These are phyloP conservation scores for Pseudotulostoma volvatum DNA, from an alignment of 495 filamentous ascomycete genomes.

Conservation along the genomic window DNA sequence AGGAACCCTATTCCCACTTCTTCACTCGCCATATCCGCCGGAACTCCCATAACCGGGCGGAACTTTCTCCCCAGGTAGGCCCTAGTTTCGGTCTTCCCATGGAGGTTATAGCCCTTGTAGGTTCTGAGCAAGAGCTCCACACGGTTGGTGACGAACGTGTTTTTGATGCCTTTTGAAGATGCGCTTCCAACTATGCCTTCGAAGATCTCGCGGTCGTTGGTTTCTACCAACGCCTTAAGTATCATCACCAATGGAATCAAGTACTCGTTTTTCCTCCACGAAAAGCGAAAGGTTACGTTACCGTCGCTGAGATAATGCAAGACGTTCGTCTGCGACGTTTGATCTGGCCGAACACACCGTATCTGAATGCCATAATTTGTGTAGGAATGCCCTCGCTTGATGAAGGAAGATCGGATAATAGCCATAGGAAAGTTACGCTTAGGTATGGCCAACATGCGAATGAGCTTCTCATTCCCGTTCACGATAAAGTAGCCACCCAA, in stretches of 20 bases:
- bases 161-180: slow-evolving; percentile 56
- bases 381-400: slow-evolving; percentile 67
- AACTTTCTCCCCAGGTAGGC: slow-evolving; percentile 81
- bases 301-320: slow-evolving; percentile 91
- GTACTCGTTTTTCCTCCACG: slow-evolving; percentile 94
- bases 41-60: slow-evolving; percentile 63
- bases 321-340: slow-evolving; percentile 94
- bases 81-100: slow-evolving; percentile 60
- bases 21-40: slow-evolving; percentile 65
- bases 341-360: slow-evolving; percentile 80
- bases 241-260: slow-evolving; percentile 92
- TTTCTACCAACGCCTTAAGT: slow-evolving; percentile 85
- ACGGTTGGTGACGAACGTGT: slow-evolving; percentile 88
- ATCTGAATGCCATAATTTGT: slow-evolving; percentile 81
- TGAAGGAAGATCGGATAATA: slow-evolving; percentile 76
- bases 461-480: slow-evolving; percentile 67
- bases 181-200: slow-evolving; percentile 66
- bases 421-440: slow-evolving; percentile 89
- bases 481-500: slow-evolving; percentile 76
- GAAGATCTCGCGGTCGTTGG: slow-evolving; percentile 90
- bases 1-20: slow-evolving; percentile 83
- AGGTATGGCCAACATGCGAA: slow-evolving; percentile 78
- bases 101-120: slow-evolving; percentile 75
- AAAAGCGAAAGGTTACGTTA: slow-evolving; percentile 92
- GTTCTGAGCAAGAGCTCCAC: slow-evolving; percentile 83